phyloP scores from a whole-genome alignment of 1,284 basidiomycete genomes.

The Ustilago bromivora region DNA sequence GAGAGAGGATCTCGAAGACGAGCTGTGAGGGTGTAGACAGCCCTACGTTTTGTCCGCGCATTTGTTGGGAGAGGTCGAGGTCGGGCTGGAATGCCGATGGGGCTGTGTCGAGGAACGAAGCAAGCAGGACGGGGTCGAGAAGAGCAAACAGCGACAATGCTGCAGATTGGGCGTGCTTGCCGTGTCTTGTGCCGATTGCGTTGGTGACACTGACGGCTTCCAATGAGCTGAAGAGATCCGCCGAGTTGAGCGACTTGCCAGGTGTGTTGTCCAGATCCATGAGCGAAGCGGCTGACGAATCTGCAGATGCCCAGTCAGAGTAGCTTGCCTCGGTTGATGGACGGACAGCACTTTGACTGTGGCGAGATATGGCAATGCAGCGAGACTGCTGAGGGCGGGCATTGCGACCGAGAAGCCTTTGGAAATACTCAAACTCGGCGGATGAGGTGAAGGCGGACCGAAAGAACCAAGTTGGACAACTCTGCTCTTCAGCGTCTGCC shows the following conservation, averaged over 20 bases:
- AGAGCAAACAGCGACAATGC: conserved; percentile 38
- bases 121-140: conserved; percentile 29
- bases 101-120: conserved; percentile 51
- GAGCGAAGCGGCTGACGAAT: conserved; percentile 12
- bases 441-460: conserved; percentile 48
- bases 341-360: background rate
- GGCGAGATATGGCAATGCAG: conserved; percentile 4
- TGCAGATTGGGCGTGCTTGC: conserved; percentile 18
- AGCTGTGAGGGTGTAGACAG: conserved; percentile 41
- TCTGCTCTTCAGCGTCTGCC: background rate
- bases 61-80: conserved; percentile 38
- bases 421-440: conserved; percentile 58
- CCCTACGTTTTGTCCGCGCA: conserved; percentile 30
- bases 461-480: conserved; percentile 63
- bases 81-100: conserved; percentile 53
- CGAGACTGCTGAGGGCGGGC: conserved; percentile 7
- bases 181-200: background rate
- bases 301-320: conserved; percentile 16
- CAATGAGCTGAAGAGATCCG: conserved; percentile 27
- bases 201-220: conserved; percentile 6
- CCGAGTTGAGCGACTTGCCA: conserved; percentile 9
- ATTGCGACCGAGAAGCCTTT: conserved; percentile 32
- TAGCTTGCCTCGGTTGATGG: conserved; percentile 1
- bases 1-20: conserved; percentile 36
- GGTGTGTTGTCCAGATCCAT: conserved; percentile 28